Evolutionary conservation across 805 yeast species (phyloP).

Genomic region (Yarrowia sp.): DNA sequence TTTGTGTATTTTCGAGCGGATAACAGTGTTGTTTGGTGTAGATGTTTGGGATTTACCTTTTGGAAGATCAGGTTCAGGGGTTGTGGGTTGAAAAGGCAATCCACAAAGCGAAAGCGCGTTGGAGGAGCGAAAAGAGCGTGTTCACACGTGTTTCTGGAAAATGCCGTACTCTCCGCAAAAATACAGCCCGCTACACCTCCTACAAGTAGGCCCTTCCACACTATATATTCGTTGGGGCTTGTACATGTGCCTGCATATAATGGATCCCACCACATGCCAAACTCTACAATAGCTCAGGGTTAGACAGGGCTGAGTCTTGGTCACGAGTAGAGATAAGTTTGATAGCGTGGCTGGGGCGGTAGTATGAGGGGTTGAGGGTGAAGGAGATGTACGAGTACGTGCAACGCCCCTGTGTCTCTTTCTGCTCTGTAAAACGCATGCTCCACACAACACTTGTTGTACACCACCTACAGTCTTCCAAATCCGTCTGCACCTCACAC

Average conservation of each 20-base stretch:
- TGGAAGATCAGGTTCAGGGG: slow-evolving; percentile 13
- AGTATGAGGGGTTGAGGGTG: no score
- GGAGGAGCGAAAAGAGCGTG: not conserved
- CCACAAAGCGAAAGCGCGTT: not conserved
- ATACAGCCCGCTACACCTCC: not conserved
- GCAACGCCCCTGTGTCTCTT: no score
- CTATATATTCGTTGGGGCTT: slow-evolving; percentile 21
- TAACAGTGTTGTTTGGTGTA: not conserved
- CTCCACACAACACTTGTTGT: no score
- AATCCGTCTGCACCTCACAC: no score
- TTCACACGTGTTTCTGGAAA: slow-evolving; percentile 3
- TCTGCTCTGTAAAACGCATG: no score
- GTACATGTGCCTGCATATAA: slow-evolving; percentile 24
- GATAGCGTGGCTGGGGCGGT: no score
- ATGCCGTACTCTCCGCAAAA: not conserved
- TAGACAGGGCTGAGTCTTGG: not conserved
- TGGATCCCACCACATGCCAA: slow-evolving; percentile 20
- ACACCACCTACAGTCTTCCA: no score
- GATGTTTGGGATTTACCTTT: slow-evolving; percentile 1
- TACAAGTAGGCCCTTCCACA: not conserved
- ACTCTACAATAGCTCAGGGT: not conserved
- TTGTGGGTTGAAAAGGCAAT: not conserved
- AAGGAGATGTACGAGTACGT: no score
- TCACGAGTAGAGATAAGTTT: no score
- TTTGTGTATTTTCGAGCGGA: not conserved